These are phyloP conservation scores for Monosporascus sp. DNA, from an alignment of 2,329 filamentous ascomycete genomes.

Conservation along the genomic window DNA sequence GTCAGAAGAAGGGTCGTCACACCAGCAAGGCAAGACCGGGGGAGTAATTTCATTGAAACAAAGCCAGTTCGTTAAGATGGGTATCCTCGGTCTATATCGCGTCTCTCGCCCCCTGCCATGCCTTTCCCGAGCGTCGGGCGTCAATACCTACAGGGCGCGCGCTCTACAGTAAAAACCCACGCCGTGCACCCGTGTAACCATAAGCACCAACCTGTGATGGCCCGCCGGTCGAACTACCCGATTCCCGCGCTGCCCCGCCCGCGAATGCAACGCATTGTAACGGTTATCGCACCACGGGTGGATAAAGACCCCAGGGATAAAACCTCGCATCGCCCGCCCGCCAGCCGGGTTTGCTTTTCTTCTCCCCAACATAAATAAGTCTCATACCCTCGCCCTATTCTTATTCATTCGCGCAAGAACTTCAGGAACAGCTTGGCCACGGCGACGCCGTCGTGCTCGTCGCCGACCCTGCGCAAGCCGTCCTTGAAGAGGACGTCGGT, in stretches of 20 bases:
- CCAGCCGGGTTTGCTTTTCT: no score
- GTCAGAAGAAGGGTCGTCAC: no score
- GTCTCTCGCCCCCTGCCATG: neutral
- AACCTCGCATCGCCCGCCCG: no score
- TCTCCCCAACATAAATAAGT: neutral
- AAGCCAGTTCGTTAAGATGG: neutral
- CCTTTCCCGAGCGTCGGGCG: neutral
- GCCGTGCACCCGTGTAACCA: neutral
- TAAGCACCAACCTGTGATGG: neutral
- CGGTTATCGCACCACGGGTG: no score
- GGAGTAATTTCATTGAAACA: no score
- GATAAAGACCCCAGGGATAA: no score
- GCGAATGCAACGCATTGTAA: no score
- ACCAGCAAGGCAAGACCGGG: no score
- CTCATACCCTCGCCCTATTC: neutral
- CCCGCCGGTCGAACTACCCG: neutral
- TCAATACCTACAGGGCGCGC: no score
- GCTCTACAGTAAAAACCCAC: neutral
- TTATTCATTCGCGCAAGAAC: slow-evolving; percentile 60
- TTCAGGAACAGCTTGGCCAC: slow-evolving; percentile 70
- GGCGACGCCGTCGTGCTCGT: slow-evolving; percentile 72
- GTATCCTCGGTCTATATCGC: neutral
- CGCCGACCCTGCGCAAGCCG: slow-evolving; percentile 58
- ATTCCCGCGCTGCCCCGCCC: neutral
- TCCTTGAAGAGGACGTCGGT: slow-evolving; percentile 63